A percentile compares a stretch with the other conserved stretches of the same genome.
Conservation (phyloP, 257 asterid genomes). For the Datura wrightii region DNA sequence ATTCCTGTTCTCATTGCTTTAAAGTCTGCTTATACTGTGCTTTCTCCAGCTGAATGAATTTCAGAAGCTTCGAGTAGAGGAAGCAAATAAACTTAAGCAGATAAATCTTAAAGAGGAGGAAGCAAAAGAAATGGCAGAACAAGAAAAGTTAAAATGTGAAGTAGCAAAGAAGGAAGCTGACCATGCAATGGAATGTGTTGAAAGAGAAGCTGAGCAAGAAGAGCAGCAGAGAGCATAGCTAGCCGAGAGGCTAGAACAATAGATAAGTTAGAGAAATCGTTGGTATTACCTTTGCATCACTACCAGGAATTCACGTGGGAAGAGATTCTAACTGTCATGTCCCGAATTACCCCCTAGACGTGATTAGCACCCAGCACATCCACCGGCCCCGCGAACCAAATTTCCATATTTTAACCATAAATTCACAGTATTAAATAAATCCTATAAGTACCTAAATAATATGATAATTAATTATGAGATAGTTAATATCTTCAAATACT, state of each 20-base stretch:
- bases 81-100: constrained; percentile 62
- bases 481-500: too few species aligned
- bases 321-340: too few species aligned
- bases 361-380: too few species aligned
- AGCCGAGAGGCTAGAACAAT: constrained; percentile 59
- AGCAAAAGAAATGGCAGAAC: constrained; percentile 66
- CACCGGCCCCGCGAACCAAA: too few species aligned
- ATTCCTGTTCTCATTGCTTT: not conserved
- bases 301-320: constrained; percentile 81
- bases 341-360: too few species aligned
- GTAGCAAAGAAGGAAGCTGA: constrained; percentile 72
- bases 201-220: constrained; percentile 71
- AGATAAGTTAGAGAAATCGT: constrained; percentile 65
- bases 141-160: constrained; percentile 63
- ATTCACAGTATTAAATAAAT: too few species aligned
- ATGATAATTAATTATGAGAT: too few species aligned
- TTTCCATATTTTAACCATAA: too few species aligned
- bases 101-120: constrained; percentile 73
- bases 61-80: constrained; percentile 67
- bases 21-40: not conserved
- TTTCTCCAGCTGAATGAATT: constrained; percentile 64
- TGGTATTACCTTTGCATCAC: constrained; percentile 48
- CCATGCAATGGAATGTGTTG: constrained; percentile 58
- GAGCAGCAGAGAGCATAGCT: constrained; percentile 68
- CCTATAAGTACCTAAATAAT: too few species aligned